Percentiles rank a stretch among this genome's conserved stretches.
phyloP scores from a whole-genome alignment of 805 yeast species.

The Metschnikowia noctiluminum region DNA sequence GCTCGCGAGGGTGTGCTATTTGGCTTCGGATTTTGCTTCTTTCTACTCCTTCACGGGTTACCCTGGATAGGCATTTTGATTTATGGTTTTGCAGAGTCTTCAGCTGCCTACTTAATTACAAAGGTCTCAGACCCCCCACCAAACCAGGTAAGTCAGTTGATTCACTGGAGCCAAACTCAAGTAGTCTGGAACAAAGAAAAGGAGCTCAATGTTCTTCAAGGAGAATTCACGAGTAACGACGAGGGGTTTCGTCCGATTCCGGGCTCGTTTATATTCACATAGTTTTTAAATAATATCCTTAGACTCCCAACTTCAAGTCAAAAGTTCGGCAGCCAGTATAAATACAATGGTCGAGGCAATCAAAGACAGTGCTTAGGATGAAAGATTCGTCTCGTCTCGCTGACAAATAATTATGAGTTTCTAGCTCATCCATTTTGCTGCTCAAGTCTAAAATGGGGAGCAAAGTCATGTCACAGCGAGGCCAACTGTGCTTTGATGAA shows the following conservation, averaged over 20 bases:
- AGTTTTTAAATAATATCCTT: not conserved
- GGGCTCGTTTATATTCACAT: constrained; percentile 15
- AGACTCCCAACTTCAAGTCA: constrained; percentile 14
- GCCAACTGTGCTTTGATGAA: constrained; percentile 34
- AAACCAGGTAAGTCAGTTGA: constrained; percentile 19
- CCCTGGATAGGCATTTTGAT: constrained; percentile 47
- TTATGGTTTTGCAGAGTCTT: constrained; percentile 52
- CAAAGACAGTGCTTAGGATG: constrained; percentile 16
- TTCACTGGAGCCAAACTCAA: constrained; percentile 31
- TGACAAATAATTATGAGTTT: constrained; percentile 26
- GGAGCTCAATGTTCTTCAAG: constrained; percentile 19
- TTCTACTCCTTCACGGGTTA: constrained; percentile 33
- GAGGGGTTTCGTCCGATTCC: constrained; percentile 27
- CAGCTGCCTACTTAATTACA: constrained; percentile 51
- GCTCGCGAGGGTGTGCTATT: constrained; percentile 54
- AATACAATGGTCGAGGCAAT: constrained; percentile 30
- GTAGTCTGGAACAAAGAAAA: constrained; percentile 29
- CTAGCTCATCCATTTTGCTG: constrained; percentile 33
- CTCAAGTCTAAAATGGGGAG: constrained; percentile 35
- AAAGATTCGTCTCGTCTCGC: constrained; percentile 5
- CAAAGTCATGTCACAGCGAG: constrained; percentile 33
- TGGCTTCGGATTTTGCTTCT: constrained; percentile 53
- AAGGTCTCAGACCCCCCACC: constrained; percentile 49
- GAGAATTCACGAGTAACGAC: constrained; percentile 19
- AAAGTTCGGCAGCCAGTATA: constrained; percentile 37